Base-by-base conservation (phyloP, 2,329 filamentous ascomycete genomes). In the Allantophomopsis cytisporea region DNA sequence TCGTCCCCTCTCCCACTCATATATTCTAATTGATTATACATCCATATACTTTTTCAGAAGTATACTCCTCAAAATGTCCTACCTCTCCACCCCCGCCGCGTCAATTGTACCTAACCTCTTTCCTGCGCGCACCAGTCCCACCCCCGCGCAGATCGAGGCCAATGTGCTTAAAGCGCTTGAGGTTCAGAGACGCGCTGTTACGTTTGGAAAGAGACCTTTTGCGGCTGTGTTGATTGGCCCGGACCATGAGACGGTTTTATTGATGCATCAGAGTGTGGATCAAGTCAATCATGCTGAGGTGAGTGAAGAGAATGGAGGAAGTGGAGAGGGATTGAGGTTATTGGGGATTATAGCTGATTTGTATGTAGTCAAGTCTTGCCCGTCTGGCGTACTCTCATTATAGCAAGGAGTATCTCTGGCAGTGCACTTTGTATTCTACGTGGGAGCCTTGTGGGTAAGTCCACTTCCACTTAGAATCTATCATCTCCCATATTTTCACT, bases 221-320 rank as follows among this genome's bases (percentile, higher is more conserved):
- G 63, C 61, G 7, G 66, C 63, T 1, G 57, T 64, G 21, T 58
- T 73, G 10, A 48, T 70, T 2, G 66, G 54, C 0, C 66, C 69
- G 1, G 65, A 71, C 53, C 67, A 71, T 45, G 54, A 58, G 45
- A 68, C 64, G 0, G 54, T 67, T 15, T 53, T 71, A 2, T 55
- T 69, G 37, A 60, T 59, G 23, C 68, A 69, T 44, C 63, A 65
- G 47, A 68, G 65, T 17, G 57, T 71, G 21, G 66, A 66, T 31
- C 66, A 71, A 46, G 64, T 71, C 37, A 65, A 69, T 43, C 68
- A 71, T 45, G 67, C 68, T 13, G 68, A 72, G 51, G 61, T 46
- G 36, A 33, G 35, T 41, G 7, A 12, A 28, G 23, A 28, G 23
- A 12, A 28, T 28, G 23, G 8, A 28, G 23, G 23, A 12, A 8